Evolutionary conservation across 176 grass and related monocot genomes (phyloP).

Genomic region (Triticum aestivum): DNA sequence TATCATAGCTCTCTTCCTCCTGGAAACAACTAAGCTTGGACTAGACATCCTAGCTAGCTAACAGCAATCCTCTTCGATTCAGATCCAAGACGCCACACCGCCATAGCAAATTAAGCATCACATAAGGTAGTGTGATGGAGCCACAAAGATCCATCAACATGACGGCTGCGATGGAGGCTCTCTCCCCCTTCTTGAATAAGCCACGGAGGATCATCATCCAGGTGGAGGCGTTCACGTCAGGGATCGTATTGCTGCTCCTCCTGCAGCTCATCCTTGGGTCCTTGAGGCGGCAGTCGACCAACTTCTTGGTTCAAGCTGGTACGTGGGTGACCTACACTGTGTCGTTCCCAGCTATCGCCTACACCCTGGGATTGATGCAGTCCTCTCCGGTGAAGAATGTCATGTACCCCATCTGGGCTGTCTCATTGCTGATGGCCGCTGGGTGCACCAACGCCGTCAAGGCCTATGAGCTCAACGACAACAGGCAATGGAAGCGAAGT

Average conservation of each 20-base stretch:
- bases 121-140: not conserved
- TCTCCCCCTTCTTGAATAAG: not conserved
- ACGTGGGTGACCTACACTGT: not conserved
- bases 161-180: not conserved
- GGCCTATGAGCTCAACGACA: not conserved
- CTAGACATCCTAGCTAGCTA: too few species aligned
- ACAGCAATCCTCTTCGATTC: too few species aligned
- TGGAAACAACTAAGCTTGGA: too few species aligned
- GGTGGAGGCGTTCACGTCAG: not conserved
- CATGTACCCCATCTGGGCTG: not conserved
- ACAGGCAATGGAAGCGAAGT: not conserved
- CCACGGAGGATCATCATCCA: not conserved
- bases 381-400: not conserved
- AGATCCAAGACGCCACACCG: too few species aligned
- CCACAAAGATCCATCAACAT: not conserved
- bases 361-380: not conserved
- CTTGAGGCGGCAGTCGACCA: not conserved
- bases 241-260: not conserved
- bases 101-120: too few species aligned
- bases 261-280: not conserved
- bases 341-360: not conserved
- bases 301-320: not conserved
- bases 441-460: not conserved
- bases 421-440: not conserved
- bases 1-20: too few species aligned